These are phyloP conservation scores for Syncephalastrum contaminatum DNA, from an alignment of 371 early-diverging fungal species.

Conservation along the genomic window DNA sequence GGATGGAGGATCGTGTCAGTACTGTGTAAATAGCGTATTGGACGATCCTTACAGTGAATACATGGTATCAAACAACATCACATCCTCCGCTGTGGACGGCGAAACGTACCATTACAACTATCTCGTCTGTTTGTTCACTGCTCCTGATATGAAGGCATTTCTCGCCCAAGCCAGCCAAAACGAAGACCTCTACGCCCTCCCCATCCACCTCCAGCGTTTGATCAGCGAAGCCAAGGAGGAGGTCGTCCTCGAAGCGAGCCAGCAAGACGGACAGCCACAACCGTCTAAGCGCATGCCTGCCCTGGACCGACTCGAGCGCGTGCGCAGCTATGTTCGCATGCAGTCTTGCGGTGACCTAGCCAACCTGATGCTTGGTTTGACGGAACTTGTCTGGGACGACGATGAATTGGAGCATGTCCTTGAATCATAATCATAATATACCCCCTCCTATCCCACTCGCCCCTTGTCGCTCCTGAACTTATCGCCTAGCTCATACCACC, in stretches of 20 bases:
- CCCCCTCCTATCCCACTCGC: background rate
- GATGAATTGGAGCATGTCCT: conserved; percentile 25
- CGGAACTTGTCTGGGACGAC: conserved; percentile 36
- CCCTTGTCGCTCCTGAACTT: too few species aligned
- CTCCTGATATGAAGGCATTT: conserved; percentile 23
- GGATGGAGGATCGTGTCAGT: too few species aligned
- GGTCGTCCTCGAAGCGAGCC: conserved; percentile 17
- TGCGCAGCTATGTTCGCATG: conserved; percentile 21
- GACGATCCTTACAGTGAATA: too few species aligned
- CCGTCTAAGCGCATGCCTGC: background rate
- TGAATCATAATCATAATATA: background rate
- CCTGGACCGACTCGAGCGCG: conserved; percentile 19
- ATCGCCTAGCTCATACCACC: too few species aligned
- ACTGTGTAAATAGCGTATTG: too few species aligned
- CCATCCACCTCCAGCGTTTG: conserved; percentile 26
- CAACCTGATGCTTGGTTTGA: conserved; percentile 25
- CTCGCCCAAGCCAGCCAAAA: conserved; percentile 18
- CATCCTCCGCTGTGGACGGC: conserved; percentile 5
- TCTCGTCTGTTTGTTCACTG: conserved; percentile 18
- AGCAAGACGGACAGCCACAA: conserved; percentile 6
- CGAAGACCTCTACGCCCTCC: conserved; percentile 28
- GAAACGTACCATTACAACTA: conserved; percentile 23
- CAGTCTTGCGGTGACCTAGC: conserved; percentile 31
- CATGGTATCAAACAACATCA: too few species aligned
- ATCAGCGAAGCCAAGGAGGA: conserved; percentile 35